Percentiles rank a stretch among this genome's conserved stretches.
phyloP scores from a whole-genome alignment of 1,284 basidiomycete species.

The Ceratorhiza oryzae-sativae region DNA sequence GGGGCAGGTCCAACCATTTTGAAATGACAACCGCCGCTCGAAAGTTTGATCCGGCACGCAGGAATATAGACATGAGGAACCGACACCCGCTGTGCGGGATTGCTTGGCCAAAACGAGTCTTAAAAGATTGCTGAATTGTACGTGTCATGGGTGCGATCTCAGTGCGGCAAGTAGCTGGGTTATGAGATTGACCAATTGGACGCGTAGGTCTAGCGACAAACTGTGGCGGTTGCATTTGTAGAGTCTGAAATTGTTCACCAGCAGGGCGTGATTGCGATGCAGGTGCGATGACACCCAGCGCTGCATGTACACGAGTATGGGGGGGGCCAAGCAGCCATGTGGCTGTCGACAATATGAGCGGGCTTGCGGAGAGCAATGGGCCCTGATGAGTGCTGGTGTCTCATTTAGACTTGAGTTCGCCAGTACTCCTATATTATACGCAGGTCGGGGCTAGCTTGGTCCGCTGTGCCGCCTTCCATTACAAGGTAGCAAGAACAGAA shows the following conservation, averaged over 20 bases:
- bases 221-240: neutral
- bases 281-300: neutral
- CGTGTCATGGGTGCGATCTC: conserved; percentile 9
- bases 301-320: neutral
- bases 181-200: neutral
- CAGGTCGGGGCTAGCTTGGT: neutral
- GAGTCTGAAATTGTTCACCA: neutral
- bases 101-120: neutral
- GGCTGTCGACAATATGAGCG: conserved; percentile 5
- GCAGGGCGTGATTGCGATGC: conserved; percentile 33
- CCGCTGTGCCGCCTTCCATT: neutral
- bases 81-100: neutral
- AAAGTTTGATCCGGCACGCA: neutral
- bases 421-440: neutral
- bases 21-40: neutral
- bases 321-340: conserved; percentile 25
- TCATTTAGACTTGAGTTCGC: neutral
- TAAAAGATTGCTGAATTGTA: neutral
- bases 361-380: conserved; percentile 1
- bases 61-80: neutral
- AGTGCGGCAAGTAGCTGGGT: neutral
- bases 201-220: conserved; percentile 5
- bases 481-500: neutral
- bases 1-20: neutral
- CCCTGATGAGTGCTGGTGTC: conserved; percentile 7